Evolutionary conservation across 2,329 filamentous ascomycete genomes (phyloP).

Genomic region (Nemania sp.): DNA sequence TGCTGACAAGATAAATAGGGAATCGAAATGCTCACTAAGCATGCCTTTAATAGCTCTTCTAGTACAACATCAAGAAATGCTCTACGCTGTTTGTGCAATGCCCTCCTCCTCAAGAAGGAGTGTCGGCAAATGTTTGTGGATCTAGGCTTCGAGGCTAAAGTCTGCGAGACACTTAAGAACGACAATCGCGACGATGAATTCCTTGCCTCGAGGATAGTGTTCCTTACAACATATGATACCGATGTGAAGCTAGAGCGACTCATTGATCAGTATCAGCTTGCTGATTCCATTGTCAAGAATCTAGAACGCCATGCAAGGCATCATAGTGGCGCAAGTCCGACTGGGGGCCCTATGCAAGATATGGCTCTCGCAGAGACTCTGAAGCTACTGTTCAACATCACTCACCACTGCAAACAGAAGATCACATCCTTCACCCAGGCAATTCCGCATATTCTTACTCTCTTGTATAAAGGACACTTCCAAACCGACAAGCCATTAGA

Average conservation of each 20-base stretch:
- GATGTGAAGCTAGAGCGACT: conserved; percentile 74
- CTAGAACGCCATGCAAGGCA: conserved; percentile 75
- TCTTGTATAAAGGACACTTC: conserved; percentile 72
- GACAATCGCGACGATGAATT: conserved; percentile 89
- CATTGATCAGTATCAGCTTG: conserved; percentile 74
- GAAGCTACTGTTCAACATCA: conserved; percentile 91
- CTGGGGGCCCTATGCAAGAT: conserved; percentile 72
- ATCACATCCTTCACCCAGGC: conserved; percentile 72
- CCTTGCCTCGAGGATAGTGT: conserved; percentile 80
- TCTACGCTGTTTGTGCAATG: conserved; percentile 86
- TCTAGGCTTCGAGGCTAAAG: conserved; percentile 73
- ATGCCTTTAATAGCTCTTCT: conserved; percentile 77
- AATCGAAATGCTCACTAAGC: conserved; percentile 75
- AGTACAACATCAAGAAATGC: conserved; percentile 77
- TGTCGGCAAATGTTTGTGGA: conserved; percentile 81
- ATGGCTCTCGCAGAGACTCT: conserved; percentile 86
- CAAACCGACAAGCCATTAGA: conserved; percentile 76
- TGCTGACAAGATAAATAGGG: conserved; percentile 69
- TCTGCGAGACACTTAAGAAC: conserved; percentile 77
- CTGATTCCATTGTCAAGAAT: conserved; percentile 76
- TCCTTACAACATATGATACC: conserved; percentile 82
- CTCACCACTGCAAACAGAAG: conserved; percentile 76
- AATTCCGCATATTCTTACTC: conserved; percentile 75
- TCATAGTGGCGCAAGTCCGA: conserved; percentile 49
- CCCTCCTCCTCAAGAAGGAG: conserved; percentile 75